Evolutionary conservation across 2,329 filamentous ascomycete genomes (phyloP).

Genomic region (Volutella citrinella): DNA sequence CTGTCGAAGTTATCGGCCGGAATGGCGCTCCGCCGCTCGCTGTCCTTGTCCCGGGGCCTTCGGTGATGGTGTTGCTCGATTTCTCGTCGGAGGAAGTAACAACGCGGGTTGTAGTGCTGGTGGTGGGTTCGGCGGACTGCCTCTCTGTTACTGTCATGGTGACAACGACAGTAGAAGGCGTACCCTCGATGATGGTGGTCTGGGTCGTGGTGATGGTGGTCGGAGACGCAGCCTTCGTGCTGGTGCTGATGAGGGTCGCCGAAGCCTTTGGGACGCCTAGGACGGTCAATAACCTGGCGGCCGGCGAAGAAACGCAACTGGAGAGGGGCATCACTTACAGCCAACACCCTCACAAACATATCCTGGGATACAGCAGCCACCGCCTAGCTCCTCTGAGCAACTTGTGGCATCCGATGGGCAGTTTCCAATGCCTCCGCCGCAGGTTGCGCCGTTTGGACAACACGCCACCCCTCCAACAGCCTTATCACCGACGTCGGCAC

Average conservation of each 20-base stretch:
- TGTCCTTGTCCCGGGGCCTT: conserved; percentile 33
- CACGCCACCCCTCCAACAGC: conserved; percentile 70
- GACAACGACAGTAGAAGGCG: conserved; percentile 39
- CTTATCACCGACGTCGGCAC: conserved; percentile 61
- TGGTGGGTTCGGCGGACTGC: conserved; percentile 35
- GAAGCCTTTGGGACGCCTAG: conserved; percentile 32
- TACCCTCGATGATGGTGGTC: conserved; percentile 34
- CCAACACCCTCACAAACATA: conserved; percentile 68
- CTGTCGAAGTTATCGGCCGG: conserved; percentile 42
- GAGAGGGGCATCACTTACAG: conserved; percentile 49
- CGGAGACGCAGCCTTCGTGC: conserved; percentile 11
- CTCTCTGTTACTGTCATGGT: conserved; percentile 39
- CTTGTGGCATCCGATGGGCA: conserved; percentile 62
- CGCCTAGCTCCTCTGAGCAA: conserved; percentile 63
- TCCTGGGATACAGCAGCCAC: conserved; percentile 73
- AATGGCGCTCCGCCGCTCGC: conserved; percentile 43
- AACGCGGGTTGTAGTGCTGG: conserved; percentile 30
- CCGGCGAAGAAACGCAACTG: no score
- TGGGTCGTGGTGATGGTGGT: conserved; percentile 37
- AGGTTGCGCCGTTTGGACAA: conserved; percentile 64
- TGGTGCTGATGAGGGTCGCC: conserved; percentile 20
- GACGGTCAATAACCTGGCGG: conserved; percentile 8
- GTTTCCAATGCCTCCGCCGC: conserved; percentile 59
- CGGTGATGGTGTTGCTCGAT: conserved; percentile 17
- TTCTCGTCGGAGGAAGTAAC: conserved; percentile 26